phyloP scores from a whole-genome alignment of 2,329 filamentous ascomycete genomes.

The Cordyceps sp. region DNA sequence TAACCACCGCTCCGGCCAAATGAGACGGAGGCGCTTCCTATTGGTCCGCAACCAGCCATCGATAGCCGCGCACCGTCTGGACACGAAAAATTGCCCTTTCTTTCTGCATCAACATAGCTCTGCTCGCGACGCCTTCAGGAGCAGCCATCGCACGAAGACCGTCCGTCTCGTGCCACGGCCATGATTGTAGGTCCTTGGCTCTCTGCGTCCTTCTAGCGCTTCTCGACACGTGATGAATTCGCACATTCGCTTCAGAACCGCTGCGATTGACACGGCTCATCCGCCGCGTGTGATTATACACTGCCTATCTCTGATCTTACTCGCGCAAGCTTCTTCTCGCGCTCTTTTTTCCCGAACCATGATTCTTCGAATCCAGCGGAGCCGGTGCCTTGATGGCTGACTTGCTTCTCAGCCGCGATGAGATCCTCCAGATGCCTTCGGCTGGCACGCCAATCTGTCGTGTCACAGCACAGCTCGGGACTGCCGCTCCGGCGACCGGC shows the following conservation, averaged over 20 bases:
- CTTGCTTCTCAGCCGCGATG: slow-evolving; percentile 13
- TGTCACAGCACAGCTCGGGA: no score
- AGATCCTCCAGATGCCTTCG: slow-evolving; percentile 19
- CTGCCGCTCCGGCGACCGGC: slow-evolving; percentile 4
- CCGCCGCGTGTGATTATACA: slow-evolving; percentile 25
- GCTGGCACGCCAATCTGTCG: slow-evolving; percentile 16
- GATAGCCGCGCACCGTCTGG: no score
- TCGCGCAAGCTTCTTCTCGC: slow-evolving; percentile 2
- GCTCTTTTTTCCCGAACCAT: neutral
- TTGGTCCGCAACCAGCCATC: no score
- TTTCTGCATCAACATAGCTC: neutral
- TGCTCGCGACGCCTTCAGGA: no score
- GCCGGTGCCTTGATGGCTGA: neutral
- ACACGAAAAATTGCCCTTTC: no score
- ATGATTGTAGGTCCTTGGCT: slow-evolving; percentile 20
- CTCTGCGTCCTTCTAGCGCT: neutral
- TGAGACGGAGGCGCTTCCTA: no score
- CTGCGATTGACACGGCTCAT: slow-evolving; percentile 28
- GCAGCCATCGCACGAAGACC: slow-evolving; percentile 1
- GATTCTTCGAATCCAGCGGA: neutral
- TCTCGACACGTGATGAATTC: slow-evolving; percentile 21
- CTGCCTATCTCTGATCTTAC: slow-evolving; percentile 20
- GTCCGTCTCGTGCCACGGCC: slow-evolving; percentile 7
- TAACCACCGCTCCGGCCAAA: no score
- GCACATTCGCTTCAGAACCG: slow-evolving; percentile 31